These are phyloP conservation scores for Besnoitia besnoiti DNA, from an alignment of 169 alveolate species.

Conservation along the genomic window DNA sequence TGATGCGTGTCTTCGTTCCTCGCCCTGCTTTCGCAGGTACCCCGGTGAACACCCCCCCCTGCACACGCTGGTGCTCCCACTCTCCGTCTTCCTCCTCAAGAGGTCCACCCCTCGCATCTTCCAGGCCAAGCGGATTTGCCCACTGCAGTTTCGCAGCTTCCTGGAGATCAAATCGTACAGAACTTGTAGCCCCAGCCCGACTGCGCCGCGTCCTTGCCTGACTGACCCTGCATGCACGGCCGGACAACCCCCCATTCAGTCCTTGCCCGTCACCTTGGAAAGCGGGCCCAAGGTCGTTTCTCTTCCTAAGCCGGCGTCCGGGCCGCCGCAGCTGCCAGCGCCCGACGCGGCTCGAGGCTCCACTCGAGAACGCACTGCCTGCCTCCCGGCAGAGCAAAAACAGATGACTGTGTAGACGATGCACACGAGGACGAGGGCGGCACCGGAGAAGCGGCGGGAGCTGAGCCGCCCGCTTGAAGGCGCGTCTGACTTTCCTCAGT, in stretches of 20 bases:
- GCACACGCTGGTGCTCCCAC: conserved; percentile 4
- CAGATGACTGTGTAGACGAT: not conserved
- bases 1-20: no score
- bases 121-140: conserved; percentile 71
- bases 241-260: not conserved
- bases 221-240: not conserved
- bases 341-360: not conserved
- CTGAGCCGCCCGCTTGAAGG: not conserved
- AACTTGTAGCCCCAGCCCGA: not conserved
- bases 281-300: not conserved
- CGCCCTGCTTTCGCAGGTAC: no score
- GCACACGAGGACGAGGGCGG: not conserved
- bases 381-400: not conserved
- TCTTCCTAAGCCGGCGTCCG: not conserved
- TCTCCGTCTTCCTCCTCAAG: not conserved
- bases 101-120: conserved; percentile 27
- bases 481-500: not conserved
- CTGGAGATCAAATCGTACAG: conserved; percentile 17
- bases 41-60: no score
- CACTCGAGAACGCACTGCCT: conserved; percentile 18
- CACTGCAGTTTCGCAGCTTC: conserved; percentile 69
- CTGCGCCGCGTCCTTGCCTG: not conserved
- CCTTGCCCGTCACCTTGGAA: not conserved
- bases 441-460: not conserved
- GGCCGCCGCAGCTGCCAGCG: not conserved